These are phyloP conservation scores for Byssochlamys sp. DNA, from an alignment of 2,329 filamentous ascomycete species.

Conservation along the genomic window DNA sequence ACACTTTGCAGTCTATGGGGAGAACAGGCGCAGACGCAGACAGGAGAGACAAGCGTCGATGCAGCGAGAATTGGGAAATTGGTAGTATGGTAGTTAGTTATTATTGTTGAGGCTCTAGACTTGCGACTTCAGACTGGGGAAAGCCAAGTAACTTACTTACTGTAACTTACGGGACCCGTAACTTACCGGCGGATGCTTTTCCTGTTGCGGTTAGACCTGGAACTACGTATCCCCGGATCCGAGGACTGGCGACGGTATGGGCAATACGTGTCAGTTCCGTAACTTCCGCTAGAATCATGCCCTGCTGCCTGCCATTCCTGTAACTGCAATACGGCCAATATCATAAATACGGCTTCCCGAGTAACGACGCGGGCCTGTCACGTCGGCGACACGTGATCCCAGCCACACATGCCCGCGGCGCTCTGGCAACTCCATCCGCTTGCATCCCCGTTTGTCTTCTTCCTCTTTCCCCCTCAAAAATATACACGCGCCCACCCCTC, in stretches of 20 bases:
- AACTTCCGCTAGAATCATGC: not conserved
- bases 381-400: constrained; percentile 18
- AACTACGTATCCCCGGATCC: not conserved
- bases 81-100: no score
- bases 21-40: not conserved
- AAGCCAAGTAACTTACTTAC: no score
- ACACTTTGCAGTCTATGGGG: not conserved
- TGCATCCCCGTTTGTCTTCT: constrained; percentile 5
- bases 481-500: constrained; percentile 1
- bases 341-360: not conserved
- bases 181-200: not conserved
- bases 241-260: not conserved
- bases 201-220: not conserved
- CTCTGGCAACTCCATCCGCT: constrained; percentile 2
- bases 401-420: constrained; percentile 15
- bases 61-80: not conserved
- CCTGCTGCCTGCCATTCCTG: not conserved
- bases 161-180: not conserved
- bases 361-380: not conserved
- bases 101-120: not conserved
- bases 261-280: not conserved
- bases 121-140: not conserved
- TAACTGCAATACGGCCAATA: not conserved
- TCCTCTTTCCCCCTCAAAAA: constrained; percentile 2
- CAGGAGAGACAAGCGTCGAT: not conserved